Evolutionary conservation across 768 basidiomycete species (phyloP).

Genomic region (Mycena albidolilacea): DNA sequence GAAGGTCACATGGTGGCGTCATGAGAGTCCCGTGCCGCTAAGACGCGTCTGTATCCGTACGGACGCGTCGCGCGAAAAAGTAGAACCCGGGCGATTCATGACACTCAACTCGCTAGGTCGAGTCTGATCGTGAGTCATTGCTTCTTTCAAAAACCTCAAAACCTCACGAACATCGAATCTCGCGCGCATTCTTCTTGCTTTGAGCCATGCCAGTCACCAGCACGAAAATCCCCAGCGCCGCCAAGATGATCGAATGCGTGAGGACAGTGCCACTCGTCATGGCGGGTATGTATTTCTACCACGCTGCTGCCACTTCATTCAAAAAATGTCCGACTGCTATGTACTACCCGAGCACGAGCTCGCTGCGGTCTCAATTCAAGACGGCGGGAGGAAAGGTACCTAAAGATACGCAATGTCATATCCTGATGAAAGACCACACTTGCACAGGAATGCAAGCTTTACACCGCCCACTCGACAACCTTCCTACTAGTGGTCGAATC

Average conservation of each 20-base stretch:
- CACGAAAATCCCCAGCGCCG: constrained; percentile 15
- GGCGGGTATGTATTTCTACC: not conserved
- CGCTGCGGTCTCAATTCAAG: constrained; percentile 50
- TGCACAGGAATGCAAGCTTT: no score
- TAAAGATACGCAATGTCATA: no score
- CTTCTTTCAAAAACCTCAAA: constrained; percentile 7
- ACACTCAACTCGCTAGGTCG: no score
- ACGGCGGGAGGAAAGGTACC: constrained; percentile 55
- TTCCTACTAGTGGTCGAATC: no score
- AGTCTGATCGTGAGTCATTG: constrained; percentile 3
- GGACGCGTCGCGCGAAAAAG: no score
- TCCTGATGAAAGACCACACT: no score
- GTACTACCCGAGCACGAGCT: constrained; percentile 44
- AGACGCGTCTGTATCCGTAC: no score
- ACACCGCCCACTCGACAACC: no score
- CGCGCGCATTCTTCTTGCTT: not conserved
- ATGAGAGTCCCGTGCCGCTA: no score
- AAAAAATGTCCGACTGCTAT: constrained; percentile 10
- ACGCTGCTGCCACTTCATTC: not conserved
- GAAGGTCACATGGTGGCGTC: no score
- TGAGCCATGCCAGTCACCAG: constrained; percentile 35
- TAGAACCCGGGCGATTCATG: no score
- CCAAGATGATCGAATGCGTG: constrained; percentile 11
- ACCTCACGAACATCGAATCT: not conserved
- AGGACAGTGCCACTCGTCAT: not conserved